Conservation (phyloP, 345 rosid species). For the Rubroshorea leprosula region DNA sequence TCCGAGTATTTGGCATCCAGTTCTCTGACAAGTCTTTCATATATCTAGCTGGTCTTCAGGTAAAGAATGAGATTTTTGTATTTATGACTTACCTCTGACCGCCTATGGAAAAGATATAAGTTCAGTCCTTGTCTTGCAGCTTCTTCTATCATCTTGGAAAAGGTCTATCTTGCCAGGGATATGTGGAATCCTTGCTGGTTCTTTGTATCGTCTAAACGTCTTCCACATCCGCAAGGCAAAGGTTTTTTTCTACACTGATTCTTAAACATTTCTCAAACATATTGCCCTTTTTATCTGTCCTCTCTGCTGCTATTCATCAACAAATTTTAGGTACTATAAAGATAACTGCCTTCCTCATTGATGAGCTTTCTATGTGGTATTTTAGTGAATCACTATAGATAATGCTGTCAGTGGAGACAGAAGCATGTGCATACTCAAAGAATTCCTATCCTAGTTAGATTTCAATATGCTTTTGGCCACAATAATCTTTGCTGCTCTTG, state of each 20-base stretch:
- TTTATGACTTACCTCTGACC: slow-evolving; percentile 1
- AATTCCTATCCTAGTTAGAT: too few relatives aligned
- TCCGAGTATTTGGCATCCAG: slow-evolving; percentile 53
- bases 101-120: slow-evolving; percentile 8
- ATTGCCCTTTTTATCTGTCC: slow-evolving; percentile 5
- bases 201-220: slow-evolving; percentile 74
- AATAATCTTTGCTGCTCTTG: too few relatives aligned
- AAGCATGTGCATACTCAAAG: too few relatives aligned
- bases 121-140: slow-evolving; percentile 48
- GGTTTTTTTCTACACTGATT: slow-evolving; percentile 38
- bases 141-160: slow-evolving; percentile 84
- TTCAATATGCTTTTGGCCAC: too few relatives aligned
- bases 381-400: too few relatives aligned
- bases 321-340: background rate
- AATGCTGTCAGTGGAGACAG: too few relatives aligned
- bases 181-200: slow-evolving; percentile 90
- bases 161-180: slow-evolving; percentile 73
- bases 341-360: too few relatives aligned
- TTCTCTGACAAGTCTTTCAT: slow-evolving; percentile 91
- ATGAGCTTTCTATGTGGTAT: too few relatives aligned
- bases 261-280: background rate
- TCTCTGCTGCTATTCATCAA: background rate
- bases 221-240: slow-evolving; percentile 78
- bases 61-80: slow-evolving; percentile 20
- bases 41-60: slow-evolving; percentile 97